Base-by-base conservation (phyloP, 139 green algal species). In the Picochlorum sp. region DNA sequence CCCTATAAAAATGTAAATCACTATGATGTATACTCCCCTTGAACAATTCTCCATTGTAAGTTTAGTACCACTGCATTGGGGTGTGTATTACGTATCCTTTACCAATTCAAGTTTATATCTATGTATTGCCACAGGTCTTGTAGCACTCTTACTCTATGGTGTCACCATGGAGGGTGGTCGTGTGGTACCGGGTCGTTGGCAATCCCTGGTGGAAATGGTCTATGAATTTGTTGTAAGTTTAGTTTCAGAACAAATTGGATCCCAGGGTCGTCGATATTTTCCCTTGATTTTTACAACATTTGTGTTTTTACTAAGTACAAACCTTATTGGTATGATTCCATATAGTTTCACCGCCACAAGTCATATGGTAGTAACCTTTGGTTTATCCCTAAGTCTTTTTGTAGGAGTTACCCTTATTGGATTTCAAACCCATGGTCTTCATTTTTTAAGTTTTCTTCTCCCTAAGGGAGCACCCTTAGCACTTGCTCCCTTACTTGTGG, bases 251-350 rank as follows among this genome's bases (percentile, higher is more conserved):
- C 72, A 82, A 63, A 77, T 78, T 68, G 75, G 68, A 53, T 24
- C 33, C 39, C 50, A 69, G 61, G 72, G 72, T 13, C 63, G 57
- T 72, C 70, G 70, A 70, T 82, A 68, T 69, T 85, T 84, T 75
- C 77, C 77, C 33, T 65, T 85, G 59, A 73, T 85, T 50, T 85
- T 85, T 71, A 81, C 65, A 35, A 66, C 55, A 26, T 85, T 85
- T 77, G 50, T 73, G 26, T 85, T 84, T 74, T 56, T 85, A 74
- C 63, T 85, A 41, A 70, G 72, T 63, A 78, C 59, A 47, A 85
- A 86, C 69, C 57, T 83, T 37, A 82, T 85, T 63, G 73, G 78
- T 60, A 86, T 86, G 78, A 80, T 86, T 56, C 78, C 78, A 56
- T 86, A 86, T 70, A 82, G 73, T 69, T 85, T 86, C 55, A 86